A percentile compares a stretch with the other conserved stretches of the same genome.
Conservation (phyloP, 306 rosid species). For the Hippophae tibetana region DNA sequence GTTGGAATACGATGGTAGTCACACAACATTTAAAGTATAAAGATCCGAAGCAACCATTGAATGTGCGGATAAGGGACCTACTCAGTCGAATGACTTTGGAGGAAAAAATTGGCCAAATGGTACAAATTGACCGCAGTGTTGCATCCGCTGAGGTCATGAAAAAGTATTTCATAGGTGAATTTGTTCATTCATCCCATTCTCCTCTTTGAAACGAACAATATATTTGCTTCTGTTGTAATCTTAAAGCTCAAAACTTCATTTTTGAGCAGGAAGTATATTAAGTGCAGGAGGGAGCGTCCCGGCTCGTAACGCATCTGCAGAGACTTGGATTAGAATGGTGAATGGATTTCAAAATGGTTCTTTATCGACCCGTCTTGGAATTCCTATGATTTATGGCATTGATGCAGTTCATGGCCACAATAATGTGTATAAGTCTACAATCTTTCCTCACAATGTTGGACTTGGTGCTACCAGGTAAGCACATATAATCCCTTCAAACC, state of each 20-base stretch:
- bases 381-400: conserved; percentile 25
- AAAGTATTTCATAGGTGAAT: conserved; percentile 1
- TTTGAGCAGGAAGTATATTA: conserved; percentile 14
- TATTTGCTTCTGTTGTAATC: too few species aligned
- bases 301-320: neutral
- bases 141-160: conserved; percentile 12
- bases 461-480: conserved; percentile 27
- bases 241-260: too few species aligned
- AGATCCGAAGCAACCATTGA: conserved; percentile 8
- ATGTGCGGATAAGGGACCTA: conserved; percentile 13
- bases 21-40: conserved; percentile 8
- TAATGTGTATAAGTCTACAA: conserved; percentile 21
- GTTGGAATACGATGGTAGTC: too few species aligned
- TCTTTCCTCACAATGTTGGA: conserved; percentile 28
- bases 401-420: conserved; percentile 31
- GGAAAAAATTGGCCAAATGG: conserved; percentile 22
- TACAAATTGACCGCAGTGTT: conserved; percentile 11
- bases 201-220: too few species aligned
- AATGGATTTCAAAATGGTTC: conserved; percentile 20
- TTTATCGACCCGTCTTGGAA: conserved; percentile 17
- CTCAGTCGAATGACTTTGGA: conserved; percentile 15
- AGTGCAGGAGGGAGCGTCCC: conserved; percentile 25
- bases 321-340: conserved; percentile 14
- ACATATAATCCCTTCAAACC: neutral
- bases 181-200: neutral